Base-by-base conservation (phyloP, 306 rosid species). In the Inga leiocalycina region DNA sequence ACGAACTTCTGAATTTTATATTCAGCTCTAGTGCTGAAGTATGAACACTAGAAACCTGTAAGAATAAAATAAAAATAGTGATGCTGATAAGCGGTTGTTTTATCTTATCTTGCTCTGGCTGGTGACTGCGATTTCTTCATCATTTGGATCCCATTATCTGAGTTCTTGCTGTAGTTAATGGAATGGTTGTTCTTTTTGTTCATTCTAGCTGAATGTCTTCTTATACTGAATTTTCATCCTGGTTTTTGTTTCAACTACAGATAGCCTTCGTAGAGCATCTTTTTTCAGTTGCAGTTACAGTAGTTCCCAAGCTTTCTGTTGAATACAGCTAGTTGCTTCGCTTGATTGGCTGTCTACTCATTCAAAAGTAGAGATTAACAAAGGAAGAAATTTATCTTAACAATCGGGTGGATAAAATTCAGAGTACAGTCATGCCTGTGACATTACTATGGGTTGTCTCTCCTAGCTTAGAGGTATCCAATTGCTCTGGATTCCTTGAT, bases 401-500 rank as follows among this genome's bases (percentile, higher is more conserved):
- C 68, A n/a, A 68, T 79, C 44, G 74, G 82, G 76, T 77, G 59
- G 56, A 52, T 76, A 30, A 39, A 71, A 32, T 67, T 45, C 37
- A 59, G 74, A 71, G 80, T 89, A 80, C 54, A 84, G 79, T 77
- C 86, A 93, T 93, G 98, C 88, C 98, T 81, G 75, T 84, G 68
- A 81, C 92, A 78, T 86, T 88, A 71, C 27, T 82, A 30, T 70
- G 93, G 88, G 73, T 82, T 79, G 90, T 85, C 70, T 85, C 88
- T 41, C 87, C 91, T 59, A 75, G 80, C 79, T 85, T 85, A 46
- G 93, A 91, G 80, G 86, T 88, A 51, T 86, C 84, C 68, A 81
- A 80, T 61, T 88, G 79, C 78, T 66, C 48, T 22, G 88, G 97
- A 0, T 79, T 91, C 39, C 79, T 87, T 30, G 88, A 87, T 90